A percentile compares a stretch with the other conserved stretches of the same genome.
phyloP scores from a whole-genome alignment of 2,329 filamentous ascomycete species.

The Aspergillus melleus region DNA sequence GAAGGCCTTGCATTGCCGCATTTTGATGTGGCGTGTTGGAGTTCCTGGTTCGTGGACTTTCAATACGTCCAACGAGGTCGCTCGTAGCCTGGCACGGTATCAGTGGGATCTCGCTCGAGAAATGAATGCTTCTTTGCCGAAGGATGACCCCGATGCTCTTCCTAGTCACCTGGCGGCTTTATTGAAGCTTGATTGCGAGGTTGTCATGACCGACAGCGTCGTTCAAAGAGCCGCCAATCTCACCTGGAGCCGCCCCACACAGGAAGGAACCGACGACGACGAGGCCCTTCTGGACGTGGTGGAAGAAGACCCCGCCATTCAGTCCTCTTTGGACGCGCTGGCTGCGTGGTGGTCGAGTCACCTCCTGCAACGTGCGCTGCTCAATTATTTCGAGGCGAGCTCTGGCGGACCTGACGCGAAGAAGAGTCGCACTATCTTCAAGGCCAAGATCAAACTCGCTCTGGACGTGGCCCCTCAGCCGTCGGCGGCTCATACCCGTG shows the following conservation, averaged over 20 bases:
- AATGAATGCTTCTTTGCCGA: slow-evolving; percentile 49
- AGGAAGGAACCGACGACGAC: slow-evolving; percentile 61
- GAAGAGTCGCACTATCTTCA: slow-evolving; percentile 44
- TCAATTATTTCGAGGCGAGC: slow-evolving; percentile 59
- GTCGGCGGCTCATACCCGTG: slow-evolving; percentile 65
- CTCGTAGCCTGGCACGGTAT: slow-evolving; percentile 69
- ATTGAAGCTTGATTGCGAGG: slow-evolving; percentile 76
- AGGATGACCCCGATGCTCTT: slow-evolving; percentile 63
- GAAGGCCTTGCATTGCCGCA: slow-evolving; percentile 86
- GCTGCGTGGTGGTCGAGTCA: slow-evolving; percentile 88
- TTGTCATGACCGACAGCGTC: slow-evolving; percentile 74
- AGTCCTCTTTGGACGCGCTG: slow-evolving; percentile 83
- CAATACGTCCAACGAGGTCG: slow-evolving; percentile 66
- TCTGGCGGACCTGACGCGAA: slow-evolving; percentile 49
- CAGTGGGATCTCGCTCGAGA: slow-evolving; percentile 81
- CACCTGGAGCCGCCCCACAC: slow-evolving; percentile 79
- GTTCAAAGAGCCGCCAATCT: slow-evolving; percentile 86
- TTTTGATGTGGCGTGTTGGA: slow-evolving; percentile 78
- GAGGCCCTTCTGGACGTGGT: slow-evolving; percentile 79
- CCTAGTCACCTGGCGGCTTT: slow-evolving; percentile 75
- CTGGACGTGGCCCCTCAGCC: slow-evolving; percentile 73
- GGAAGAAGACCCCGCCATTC: slow-evolving; percentile 79
- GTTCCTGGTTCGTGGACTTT: slow-evolving; percentile 65
- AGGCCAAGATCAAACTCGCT: slow-evolving; percentile 64
- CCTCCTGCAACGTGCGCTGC: slow-evolving; percentile 68